Evolutionary conservation across 2,329 filamentous ascomycete species (phyloP).

Genomic region (Fusarium sp.): DNA sequence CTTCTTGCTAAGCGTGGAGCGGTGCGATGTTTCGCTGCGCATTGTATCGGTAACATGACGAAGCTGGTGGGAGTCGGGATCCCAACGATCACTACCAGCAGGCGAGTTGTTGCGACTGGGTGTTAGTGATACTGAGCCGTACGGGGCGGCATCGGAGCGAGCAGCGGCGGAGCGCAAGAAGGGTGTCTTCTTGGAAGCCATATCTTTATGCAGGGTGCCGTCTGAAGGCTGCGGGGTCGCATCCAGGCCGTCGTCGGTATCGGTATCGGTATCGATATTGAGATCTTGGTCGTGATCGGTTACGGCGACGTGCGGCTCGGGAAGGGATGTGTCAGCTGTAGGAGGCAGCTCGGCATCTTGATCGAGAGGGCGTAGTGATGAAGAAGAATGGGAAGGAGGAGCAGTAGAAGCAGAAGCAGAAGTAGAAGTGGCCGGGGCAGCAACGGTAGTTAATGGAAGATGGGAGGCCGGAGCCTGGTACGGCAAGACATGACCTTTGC

Average conservation of each 20-base stretch:
- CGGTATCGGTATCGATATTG: neutral
- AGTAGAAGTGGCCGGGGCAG: conserved; percentile 27
- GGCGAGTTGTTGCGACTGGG: conserved; percentile 50
- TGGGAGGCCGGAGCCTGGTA: conserved; percentile 38
- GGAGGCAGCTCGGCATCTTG: conserved; percentile 24
- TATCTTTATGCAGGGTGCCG: conserved; percentile 37
- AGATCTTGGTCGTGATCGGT: neutral
- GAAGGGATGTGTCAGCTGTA: conserved; percentile 8
- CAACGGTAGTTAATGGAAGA: conserved; percentile 39
- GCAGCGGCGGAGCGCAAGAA: conserved; percentile 47
- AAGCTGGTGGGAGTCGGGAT: conserved; percentile 46
- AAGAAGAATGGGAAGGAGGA: too few species aligned
- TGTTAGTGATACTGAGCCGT: conserved; percentile 52
- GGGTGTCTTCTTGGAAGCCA: conserved; percentile 51
- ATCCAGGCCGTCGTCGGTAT: conserved; percentile 36
- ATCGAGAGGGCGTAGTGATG: neutral
- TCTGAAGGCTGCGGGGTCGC: conserved; percentile 35
- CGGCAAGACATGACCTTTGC: conserved; percentile 43
- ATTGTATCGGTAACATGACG: conserved; percentile 49
- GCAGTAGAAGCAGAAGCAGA: conserved; percentile 14
- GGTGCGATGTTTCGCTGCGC: conserved; percentile 47
- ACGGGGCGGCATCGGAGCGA: conserved; percentile 47
- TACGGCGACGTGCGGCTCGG: conserved; percentile 8
- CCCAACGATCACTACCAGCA: conserved; percentile 47
- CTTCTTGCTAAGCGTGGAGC: conserved; percentile 45